Percentiles rank a stretch among this genome's conserved stretches.
phyloP scores from a whole-genome alignment of 768 basidiomycete species.

The Trametes villosa region DNA sequence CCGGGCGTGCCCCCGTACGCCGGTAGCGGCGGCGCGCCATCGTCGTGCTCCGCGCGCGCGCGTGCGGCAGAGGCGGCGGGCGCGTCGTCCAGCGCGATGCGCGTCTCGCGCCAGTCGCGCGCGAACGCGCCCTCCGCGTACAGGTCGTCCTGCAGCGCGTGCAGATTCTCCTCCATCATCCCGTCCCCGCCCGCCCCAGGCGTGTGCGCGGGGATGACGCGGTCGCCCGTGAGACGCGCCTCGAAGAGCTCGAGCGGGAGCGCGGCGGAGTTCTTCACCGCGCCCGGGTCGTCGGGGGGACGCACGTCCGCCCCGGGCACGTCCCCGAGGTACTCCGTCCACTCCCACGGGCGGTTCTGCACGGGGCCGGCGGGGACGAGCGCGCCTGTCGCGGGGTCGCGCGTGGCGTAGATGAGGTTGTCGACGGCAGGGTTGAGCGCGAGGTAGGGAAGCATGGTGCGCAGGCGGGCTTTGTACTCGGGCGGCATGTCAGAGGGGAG shows the following conservation, averaged over 20 bases:
- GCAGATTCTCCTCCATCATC: slow-evolving; percentile 33
- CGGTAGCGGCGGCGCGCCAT: slow-evolving; percentile 36
- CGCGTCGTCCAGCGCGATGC: slow-evolving; percentile 48
- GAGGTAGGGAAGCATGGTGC: slow-evolving; percentile 59
- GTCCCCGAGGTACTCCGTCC: slow-evolving; percentile 80
- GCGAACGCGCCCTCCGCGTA: slow-evolving; percentile 66
- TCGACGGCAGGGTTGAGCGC: slow-evolving; percentile 55
- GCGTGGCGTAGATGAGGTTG: slow-evolving; percentile 61
- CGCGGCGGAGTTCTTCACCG: slow-evolving; percentile 68
- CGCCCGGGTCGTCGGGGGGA: slow-evolving; percentile 47
- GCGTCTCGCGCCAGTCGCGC: slow-evolving; percentile 79
- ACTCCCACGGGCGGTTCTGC: slow-evolving; percentile 83
- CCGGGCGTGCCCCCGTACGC: slow-evolving; percentile 27
- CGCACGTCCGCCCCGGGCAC: slow-evolving; percentile 39
- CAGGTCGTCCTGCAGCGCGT: slow-evolving; percentile 69
- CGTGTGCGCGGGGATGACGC: slow-evolving; percentile 44
- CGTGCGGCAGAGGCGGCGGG: slow-evolving; percentile 9
- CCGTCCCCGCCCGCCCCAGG: slow-evolving; percentile 33
- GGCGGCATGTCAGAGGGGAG: slow-evolving; percentile 60
- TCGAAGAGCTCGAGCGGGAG: slow-evolving; percentile 75
- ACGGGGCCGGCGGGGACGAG: slow-evolving; percentile 56
- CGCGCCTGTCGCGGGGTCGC: slow-evolving; percentile 57
- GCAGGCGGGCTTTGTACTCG: slow-evolving; percentile 60
- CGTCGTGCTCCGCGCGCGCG: slow-evolving; percentile 31
- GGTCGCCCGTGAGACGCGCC: slow-evolving; percentile 67